Evolutionary conservation across 768 basidiomycete genomes (phyloP), one percentile per base, ranked within the genome.

Genomic region (Podaxis sp.): DNA sequence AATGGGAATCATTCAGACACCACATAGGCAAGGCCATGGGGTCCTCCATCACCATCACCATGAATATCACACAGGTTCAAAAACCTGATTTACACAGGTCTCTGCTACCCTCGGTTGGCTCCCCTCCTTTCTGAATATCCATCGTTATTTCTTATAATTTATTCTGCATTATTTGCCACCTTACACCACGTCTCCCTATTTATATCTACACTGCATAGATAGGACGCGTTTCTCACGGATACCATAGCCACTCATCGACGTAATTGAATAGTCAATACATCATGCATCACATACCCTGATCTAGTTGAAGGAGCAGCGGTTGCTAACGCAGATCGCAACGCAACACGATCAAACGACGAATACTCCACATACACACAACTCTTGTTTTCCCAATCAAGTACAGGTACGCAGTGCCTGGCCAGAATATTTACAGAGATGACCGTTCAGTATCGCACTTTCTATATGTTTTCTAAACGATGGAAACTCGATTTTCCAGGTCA

Each of bases 401-500:
- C 64, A 80, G 37, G 37, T n/a, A 59, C 11, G n/a, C 30, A 50
- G 40, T 11, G 59, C 36, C 56, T 64, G 58, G 62, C 13, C 60
- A 7, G 55, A 50, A 20, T 38, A 44, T 17, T 60, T 40, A 61
- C 54, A 28, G 8, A 22, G 12, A 33, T 46, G 5, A 28, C 30
- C 22, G 12, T 54, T 33, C 65, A 90, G 87, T 64, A 80, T 80
- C 53, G 92, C 91, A 4, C 78, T 94, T 40, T 77, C 82, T 73
- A 93, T 94, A 41, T 90, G 90, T 66, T 77, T 87, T 40, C 71
- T 89, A 56, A 87, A 86, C 66, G 88, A 90, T 67, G 83, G 87
- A 41, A 95, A 95, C 73, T 92, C 91, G 0, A 72, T 91, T 63
- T 95, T 94, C 72, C 93, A 94, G 75, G 87, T 85, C 56, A 66